Conservation (phyloP, 192 early-diverging fungal genomes). For the Dissophora globulifera region DNA sequence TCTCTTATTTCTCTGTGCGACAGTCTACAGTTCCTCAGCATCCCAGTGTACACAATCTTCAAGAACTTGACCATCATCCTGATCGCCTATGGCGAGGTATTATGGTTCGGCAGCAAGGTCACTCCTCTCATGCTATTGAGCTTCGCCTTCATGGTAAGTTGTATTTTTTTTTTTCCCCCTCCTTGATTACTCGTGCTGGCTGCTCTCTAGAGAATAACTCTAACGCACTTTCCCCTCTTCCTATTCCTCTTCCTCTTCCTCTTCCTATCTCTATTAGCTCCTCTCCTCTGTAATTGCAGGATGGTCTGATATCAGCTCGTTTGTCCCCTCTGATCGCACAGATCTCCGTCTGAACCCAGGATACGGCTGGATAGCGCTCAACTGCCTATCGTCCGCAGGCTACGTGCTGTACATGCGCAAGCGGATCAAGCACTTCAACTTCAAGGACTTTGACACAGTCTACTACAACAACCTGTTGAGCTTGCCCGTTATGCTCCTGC, state of each 20-base stretch:
- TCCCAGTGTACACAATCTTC: constrained; percentile 97
- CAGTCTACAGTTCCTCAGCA: constrained; percentile 86
- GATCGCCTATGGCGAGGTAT: constrained; percentile 93
- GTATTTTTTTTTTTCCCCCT: background rate
- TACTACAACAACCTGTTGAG: constrained; percentile 97
- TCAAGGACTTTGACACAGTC: constrained; percentile 98
- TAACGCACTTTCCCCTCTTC: background rate
- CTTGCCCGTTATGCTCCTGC: constrained; percentile 78
- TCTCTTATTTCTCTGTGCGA: background rate
- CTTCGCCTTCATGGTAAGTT: constrained; percentile 82
- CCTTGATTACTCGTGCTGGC: too few relatives aligned
- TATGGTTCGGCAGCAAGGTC: constrained; percentile 84
- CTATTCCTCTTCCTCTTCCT: background rate
- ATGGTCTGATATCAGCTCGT: constrained; percentile 73
- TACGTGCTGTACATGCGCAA: constrained; percentile 93
- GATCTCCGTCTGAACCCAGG: constrained; percentile 56
- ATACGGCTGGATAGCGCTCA: constrained; percentile 91
- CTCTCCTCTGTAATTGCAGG: constrained; percentile 89
- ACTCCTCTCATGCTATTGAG: constrained; percentile 83
- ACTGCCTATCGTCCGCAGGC: constrained; percentile 90
- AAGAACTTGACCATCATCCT: constrained; percentile 99
- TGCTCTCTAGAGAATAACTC: too few relatives aligned
- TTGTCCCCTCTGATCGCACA: constrained; percentile 28
- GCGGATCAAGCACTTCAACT: constrained; percentile 87
- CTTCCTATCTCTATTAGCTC: constrained; percentile 59